A percentile compares a stretch with the other conserved stretches of the same genome.
Conservation (phyloP, 108 stramenopile genomes). For the Nitzschia sp. region DNA sequence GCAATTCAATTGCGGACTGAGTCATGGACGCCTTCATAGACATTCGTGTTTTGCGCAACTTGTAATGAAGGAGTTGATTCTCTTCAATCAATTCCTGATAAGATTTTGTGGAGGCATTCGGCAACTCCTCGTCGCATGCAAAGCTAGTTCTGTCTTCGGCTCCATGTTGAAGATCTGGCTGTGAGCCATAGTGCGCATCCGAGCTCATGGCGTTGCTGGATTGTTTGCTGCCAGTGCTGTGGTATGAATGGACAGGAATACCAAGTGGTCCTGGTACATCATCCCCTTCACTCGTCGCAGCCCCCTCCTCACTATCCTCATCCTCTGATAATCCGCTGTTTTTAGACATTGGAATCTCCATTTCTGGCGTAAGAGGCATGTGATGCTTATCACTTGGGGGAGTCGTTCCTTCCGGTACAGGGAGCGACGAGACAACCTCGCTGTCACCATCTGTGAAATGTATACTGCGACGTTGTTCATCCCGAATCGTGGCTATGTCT, state of each 20-base stretch:
- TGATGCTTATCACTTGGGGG: background rate
- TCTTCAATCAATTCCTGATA: slow-evolving; percentile 32
- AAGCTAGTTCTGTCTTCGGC: slow-evolving; percentile 11
- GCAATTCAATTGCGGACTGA: slow-evolving; percentile 42
- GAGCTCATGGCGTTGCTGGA: background rate
- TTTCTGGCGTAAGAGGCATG: slow-evolving; percentile 13
- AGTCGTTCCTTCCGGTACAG: background rate
- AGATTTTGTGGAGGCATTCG: slow-evolving; percentile 10
- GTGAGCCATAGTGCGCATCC: slow-evolving; percentile 14
- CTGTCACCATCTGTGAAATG: background rate
- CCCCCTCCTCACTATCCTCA: slow-evolving; percentile 20
- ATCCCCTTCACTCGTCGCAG: slow-evolving; percentile 6
- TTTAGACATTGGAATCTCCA: slow-evolving; percentile 7
- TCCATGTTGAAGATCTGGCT: background rate
- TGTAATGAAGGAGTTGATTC: slow-evolving; percentile 12
- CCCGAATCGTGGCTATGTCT: slow-evolving; percentile 19
- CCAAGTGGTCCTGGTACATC: slow-evolving; percentile 12
- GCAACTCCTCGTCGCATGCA: slow-evolving; percentile 10
- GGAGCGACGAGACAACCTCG: background rate
- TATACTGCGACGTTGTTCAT: slow-evolving; percentile 10
- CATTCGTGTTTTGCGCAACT: slow-evolving; percentile 20
- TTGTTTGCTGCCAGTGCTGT: background rate
- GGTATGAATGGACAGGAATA: background rate
- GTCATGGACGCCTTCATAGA: slow-evolving; percentile 22
- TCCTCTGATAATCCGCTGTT: background rate